A percentile compares a stretch with the other conserved stretches of the same genome.
Evolutionary conservation across 441 rosid species (phyloP).

Genomic region (Erodium texanum): DNA sequence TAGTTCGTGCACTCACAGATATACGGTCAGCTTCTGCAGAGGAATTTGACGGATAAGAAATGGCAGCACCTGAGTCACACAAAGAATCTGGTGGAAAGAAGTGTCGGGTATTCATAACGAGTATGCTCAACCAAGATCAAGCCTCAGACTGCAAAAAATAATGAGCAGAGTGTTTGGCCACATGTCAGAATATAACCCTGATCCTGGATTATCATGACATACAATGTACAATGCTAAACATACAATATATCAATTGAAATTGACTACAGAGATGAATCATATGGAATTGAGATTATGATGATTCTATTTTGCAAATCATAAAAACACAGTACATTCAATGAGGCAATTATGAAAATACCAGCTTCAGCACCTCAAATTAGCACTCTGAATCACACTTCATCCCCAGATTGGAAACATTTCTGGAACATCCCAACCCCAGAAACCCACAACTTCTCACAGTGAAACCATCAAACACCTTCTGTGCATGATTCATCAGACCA

Average conservation of each 20-base stretch:
- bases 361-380: constrained; percentile 9
- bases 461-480: not conserved
- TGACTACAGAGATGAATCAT: not conserved
- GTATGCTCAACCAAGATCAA: not conserved
- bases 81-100: constrained; percentile 36
- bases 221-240: not conserved
- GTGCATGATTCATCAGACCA: not conserved
- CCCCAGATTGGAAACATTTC: constrained; percentile 24
- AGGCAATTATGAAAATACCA: constrained; percentile 19
- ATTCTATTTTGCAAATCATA: constrained; percentile 9
- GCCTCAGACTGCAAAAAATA: constrained; percentile 6
- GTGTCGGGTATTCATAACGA: constrained; percentile 47
- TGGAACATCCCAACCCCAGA: not conserved
- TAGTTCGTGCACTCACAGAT: constrained; percentile 26
- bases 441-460: no score
- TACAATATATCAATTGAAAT: not conserved
- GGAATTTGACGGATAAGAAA: constrained; percentile 41
- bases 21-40: constrained; percentile 28
- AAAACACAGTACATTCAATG: constrained; percentile 17
- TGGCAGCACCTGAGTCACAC: constrained; percentile 32
- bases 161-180: not conserved
- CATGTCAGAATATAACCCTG: not conserved
- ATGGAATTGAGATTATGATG: constrained; percentile 14
- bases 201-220: no score
- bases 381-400: not conserved